Base-by-base conservation (phyloP, 345 rosid species). In the Stellera chamaejasme region DNA sequence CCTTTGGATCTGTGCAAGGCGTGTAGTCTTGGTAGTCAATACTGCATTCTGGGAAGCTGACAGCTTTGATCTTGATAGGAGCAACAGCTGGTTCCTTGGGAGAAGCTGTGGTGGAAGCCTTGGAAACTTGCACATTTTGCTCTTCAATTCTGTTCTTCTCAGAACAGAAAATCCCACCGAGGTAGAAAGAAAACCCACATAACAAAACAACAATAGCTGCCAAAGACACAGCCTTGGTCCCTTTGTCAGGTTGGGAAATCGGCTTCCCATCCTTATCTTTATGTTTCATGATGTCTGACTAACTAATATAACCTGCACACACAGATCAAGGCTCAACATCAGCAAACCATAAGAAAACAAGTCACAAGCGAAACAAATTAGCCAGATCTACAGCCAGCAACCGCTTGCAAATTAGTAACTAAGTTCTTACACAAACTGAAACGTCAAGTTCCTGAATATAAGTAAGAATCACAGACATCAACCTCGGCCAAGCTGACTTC, bases 1-100 rank as follows among this genome's bases (percentile, higher is more conserved):
- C 99, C 95, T 64, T 84, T 58, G 99, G 99, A 81, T 93, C 96
- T 0, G 99, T 93, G 82, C 99, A 93, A 0, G 99, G 97, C 58
- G 99, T 93, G 83, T 86, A 84, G 66, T 93, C 99, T 69, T 93
- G 99, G 66, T 71, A 89, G 59, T 83, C 81, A 28, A 59, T 69
- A 69, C 87, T 79, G 81, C 99, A 93, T 73, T 89, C 91, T 0
- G 85, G 77, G 65, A 93, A 93, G 56, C 77, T 58, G 52, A 74
- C 62, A 23, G 83, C 56, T 59, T 85, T 85, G 54, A 71, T 69
- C 59, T 85, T 83, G 43, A 75, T 81, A 56, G 96, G 75, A 46
- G 68, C 52, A 44, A 60, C 80, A 0, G 46, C 42, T 4, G 77
- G 52, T 43, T 81, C 87, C 61, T 69, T 77, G 2, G 83, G 70